These are phyloP conservation scores for Diaporthe citriasiana DNA, from an alignment of 2,329 filamentous ascomycete species.

Conservation along the genomic window DNA sequence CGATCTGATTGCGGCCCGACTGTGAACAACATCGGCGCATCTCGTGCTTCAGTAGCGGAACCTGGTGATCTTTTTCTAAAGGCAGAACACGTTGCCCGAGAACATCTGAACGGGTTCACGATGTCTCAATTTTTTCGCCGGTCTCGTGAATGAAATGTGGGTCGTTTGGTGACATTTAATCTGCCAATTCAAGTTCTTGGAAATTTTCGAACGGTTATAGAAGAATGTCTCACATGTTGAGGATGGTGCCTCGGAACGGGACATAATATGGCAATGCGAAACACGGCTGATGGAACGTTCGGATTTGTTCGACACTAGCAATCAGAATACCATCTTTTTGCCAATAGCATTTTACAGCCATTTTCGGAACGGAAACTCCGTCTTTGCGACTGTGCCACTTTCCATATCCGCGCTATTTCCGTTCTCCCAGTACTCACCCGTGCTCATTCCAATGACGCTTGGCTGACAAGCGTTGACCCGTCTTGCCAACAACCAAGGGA, in stretches of 20 bases:
- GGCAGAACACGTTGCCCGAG: neutral
- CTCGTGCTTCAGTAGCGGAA: neutral
- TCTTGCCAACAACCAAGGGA: neutral
- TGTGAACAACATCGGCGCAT: neutral
- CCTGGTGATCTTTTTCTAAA: constrained; percentile 1
- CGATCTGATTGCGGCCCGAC: neutral
- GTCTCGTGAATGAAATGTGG: neutral
- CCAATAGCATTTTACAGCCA: neutral
- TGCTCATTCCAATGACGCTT: constrained; percentile 12
- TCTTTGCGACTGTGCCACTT: neutral
- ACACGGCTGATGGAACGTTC: neutral
- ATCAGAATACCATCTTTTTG: neutral
- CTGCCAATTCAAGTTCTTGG: neutral
- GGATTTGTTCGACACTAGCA: constrained; percentile 1
- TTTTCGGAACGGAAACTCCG: neutral
- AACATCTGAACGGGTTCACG: neutral
- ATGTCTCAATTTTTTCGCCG: neutral
- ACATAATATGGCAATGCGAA: neutral
- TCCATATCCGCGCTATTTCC: neutral
- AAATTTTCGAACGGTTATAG: neutral
- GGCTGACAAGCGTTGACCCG: neutral
- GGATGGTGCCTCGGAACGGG: neutral
- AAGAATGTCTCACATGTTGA: neutral
- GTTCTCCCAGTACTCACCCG: neutral
- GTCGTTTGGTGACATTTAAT: neutral